Conservation (phyloP, 2,329 filamentous ascomycete genomes). For the Corinectria fuckeliana region DNA sequence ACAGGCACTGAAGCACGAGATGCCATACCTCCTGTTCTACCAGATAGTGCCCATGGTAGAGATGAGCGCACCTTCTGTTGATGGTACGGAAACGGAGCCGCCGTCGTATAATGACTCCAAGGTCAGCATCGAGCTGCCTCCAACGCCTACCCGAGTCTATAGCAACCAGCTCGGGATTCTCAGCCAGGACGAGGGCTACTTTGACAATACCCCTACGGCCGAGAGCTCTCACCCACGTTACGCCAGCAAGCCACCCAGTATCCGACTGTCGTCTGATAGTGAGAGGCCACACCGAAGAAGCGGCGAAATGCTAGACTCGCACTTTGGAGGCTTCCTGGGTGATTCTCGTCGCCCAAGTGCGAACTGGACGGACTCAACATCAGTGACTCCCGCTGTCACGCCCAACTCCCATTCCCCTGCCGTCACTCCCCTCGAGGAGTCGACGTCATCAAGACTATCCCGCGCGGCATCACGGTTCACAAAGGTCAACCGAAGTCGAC, state of each 20-base stretch:
- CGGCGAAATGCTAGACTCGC: conserved; percentile 51
- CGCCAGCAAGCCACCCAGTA: conserved; percentile 52
- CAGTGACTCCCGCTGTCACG: conserved; percentile 46
- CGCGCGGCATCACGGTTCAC: conserved; percentile 64
- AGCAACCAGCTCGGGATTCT: conserved; percentile 23
- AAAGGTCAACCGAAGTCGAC: conserved; percentile 57
- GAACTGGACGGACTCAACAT: conserved; percentile 54
- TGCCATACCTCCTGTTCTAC: conserved; percentile 94
- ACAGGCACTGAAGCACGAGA: conserved; percentile 80
- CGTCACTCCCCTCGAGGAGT: conserved; percentile 59
- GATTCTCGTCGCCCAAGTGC: conserved; percentile 59
- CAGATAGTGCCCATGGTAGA: conserved; percentile 89
- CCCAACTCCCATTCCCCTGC: conserved; percentile 46
- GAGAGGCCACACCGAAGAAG: conserved; percentile 58
- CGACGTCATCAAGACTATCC: conserved; percentile 60
- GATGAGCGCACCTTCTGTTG: conserved; percentile 57
- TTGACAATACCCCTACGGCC: conserved; percentile 34
- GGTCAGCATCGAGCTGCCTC: conserved; percentile 47
- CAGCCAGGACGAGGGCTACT: conserved; percentile 35
- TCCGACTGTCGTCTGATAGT: conserved; percentile 62
- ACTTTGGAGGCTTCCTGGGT: conserved; percentile 40
- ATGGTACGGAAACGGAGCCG: conserved; percentile 56
- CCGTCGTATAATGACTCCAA: conserved; percentile 65
- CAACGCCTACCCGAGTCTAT: conserved; percentile 29
- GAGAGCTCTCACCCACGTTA: conserved; percentile 27